Conservation (phyloP, 1,284 basidiomycete species). For the Ganoderma meredithae region DNA sequence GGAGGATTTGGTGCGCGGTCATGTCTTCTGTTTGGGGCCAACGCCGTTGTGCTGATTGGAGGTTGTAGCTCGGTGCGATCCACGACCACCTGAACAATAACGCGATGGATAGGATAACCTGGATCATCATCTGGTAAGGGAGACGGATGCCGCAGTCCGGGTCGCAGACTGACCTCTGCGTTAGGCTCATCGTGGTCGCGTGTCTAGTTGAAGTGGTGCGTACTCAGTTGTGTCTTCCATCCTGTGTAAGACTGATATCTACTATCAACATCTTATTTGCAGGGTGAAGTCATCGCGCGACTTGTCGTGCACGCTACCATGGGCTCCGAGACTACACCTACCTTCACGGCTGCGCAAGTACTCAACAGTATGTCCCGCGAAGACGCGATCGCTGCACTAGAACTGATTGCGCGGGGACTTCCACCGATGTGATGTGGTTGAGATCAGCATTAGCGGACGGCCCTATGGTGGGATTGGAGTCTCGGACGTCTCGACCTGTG, state of each 20-base stretch:
- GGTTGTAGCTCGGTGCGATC: slow-evolving; percentile 85
- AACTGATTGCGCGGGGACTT: slow-evolving; percentile 31
- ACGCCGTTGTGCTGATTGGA: slow-evolving; percentile 2
- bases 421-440: slow-evolving; percentile 3
- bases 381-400: slow-evolving; percentile 34
- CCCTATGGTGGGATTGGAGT: background rate
- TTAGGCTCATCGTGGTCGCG: slow-evolving; percentile 87
- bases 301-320: slow-evolving; percentile 70
- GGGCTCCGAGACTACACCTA: slow-evolving; percentile 14
- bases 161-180: slow-evolving; percentile 4
- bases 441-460: too few relatives aligned
- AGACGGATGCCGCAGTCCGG: background rate
- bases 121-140: slow-evolving; percentile 90
- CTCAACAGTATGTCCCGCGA: slow-evolving; percentile 34
- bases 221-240: slow-evolving; percentile 18
- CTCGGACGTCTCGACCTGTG: too few relatives aligned
- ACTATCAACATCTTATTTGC: background rate
- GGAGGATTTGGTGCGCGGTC: slow-evolving; percentile 80
- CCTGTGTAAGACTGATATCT: background rate
- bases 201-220: slow-evolving; percentile 82
- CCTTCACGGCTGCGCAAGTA: slow-evolving; percentile 24
- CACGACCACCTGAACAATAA: slow-evolving; percentile 93
- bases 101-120: slow-evolving; percentile 93
- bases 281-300: slow-evolving; percentile 89
- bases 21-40: background rate